Evolutionary conservation across 345 rosid species (phyloP).

Genomic region (Mangifera indica): DNA sequence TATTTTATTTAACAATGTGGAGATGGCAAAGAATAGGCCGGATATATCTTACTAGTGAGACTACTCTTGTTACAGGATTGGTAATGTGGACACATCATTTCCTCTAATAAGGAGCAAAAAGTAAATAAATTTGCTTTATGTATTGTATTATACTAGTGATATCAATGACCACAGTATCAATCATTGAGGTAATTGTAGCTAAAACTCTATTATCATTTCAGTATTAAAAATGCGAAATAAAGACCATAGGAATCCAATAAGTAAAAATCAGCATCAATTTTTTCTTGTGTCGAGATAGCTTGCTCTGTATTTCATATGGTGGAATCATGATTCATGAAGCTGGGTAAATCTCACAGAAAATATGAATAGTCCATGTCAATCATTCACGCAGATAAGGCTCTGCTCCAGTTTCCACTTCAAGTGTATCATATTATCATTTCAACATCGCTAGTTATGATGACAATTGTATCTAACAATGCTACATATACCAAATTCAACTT

Average conservation of each 20-base stretch:
- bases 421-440: not conserved
- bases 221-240: not conserved
- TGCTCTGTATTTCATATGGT: not conserved
- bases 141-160: not conserved
- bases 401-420: not conserved
- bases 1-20: too few relatives aligned
- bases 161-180: too few relatives aligned
- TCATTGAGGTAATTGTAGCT: not conserved
- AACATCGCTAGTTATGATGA: too few relatives aligned
- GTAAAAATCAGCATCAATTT: not conserved
- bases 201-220: not conserved
- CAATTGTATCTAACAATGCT: too few relatives aligned
- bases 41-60: constrained; percentile 70
- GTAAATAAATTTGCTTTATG: not conserved
- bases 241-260: not conserved
- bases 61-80: constrained; percentile 54
- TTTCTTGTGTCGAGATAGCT: not conserved
- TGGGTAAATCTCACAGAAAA: not conserved
- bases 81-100: constrained; percentile 77
- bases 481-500: not conserved
- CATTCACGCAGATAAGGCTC: not conserved
- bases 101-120: constrained; percentile 70
- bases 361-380: not conserved
- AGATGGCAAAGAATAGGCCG: constrained; percentile 82
- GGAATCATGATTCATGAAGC: not conserved